These are phyloP conservation scores for Biscogniauxia marginata DNA, from an alignment of 2,329 filamentous ascomycete genomes.

Conservation along the genomic window DNA sequence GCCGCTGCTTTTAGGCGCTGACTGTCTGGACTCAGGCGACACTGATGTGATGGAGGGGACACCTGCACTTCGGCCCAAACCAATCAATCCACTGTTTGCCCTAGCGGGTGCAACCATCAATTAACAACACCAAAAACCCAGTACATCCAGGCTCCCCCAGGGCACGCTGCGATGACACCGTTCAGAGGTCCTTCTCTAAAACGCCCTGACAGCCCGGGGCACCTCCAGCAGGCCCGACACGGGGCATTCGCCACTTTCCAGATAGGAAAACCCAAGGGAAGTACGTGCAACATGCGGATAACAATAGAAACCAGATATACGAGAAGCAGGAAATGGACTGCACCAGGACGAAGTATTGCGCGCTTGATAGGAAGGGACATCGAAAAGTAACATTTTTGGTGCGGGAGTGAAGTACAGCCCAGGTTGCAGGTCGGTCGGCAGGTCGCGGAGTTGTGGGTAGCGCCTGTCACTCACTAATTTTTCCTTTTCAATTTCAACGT, in stretches of 20 bases:
- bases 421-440: neutral
- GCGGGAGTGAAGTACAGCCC: neutral
- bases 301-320: neutral
- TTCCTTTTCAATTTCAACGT: neutral
- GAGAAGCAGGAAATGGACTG: neutral
- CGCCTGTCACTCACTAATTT: neutral
- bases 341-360: neutral
- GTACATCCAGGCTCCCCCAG: constrained; percentile 15
- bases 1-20: constrained; percentile 28
- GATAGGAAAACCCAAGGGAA: constrained; percentile 6
- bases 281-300: neutral
- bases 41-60: constrained; percentile 22
- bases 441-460: neutral
- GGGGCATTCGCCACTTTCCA: constrained; percentile 8
- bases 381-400: neutral
- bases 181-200: constrained; percentile 22
- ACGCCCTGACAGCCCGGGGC: constrained; percentile 2
- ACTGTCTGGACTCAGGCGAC: constrained; percentile 12
- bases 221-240: constrained; percentile 1
- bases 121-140: constrained; percentile 18
- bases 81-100: constrained; percentile 25
- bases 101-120: constrained; percentile 29
- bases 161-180: constrained; percentile 10
- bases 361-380: neutral
- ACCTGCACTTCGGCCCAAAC: constrained; percentile 20